These are phyloP conservation scores for Rubroshorea leprosula DNA, from an alignment of 345 rosid genomes.

Conservation along the genomic window DNA sequence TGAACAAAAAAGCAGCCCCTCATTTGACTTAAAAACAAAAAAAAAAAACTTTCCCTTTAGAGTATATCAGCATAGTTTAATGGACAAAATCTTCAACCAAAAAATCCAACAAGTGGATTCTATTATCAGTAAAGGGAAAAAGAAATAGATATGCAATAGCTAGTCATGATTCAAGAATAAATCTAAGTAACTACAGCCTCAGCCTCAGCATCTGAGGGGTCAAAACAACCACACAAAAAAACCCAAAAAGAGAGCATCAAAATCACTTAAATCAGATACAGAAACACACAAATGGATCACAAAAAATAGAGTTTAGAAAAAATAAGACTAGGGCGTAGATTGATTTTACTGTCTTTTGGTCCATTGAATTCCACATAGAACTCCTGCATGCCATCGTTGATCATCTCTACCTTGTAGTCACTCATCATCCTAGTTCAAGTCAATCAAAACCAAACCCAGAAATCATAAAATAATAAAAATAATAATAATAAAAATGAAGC, in stretches of 20 bases:
- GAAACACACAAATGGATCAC: conserved; percentile 11
- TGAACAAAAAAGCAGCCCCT: conserved; percentile 20
- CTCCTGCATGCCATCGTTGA: conserved; percentile 97
- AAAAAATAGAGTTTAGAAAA: not conserved
- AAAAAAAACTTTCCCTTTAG: not conserved
- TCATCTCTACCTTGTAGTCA: conserved; percentile 97
- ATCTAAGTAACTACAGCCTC: conserved; percentile 5
- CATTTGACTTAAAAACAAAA: not conserved
- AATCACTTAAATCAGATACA: conserved; percentile 8
- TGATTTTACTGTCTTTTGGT: conserved; percentile 76
- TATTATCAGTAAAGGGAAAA: too few relatives aligned
- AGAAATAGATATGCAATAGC: not conserved
- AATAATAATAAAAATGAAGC: not conserved
- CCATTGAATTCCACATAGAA: conserved; percentile 96
- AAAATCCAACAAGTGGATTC: not conserved
- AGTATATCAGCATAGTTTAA: not conserved
- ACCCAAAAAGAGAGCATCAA: conserved; percentile 16
- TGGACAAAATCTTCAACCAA: not conserved
- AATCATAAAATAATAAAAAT: conserved; percentile 1
- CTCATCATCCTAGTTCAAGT: conserved; percentile 83
- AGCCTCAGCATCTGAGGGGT: not conserved
- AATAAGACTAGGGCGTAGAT: conserved; percentile 19
- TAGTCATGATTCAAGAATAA: conserved; percentile 5
- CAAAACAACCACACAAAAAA: conserved; percentile 4
- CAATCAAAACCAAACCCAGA: conserved; percentile 26